Conservation (phyloP, 768 basidiomycete species). For the Coprinopsis marcescibilis region DNA sequence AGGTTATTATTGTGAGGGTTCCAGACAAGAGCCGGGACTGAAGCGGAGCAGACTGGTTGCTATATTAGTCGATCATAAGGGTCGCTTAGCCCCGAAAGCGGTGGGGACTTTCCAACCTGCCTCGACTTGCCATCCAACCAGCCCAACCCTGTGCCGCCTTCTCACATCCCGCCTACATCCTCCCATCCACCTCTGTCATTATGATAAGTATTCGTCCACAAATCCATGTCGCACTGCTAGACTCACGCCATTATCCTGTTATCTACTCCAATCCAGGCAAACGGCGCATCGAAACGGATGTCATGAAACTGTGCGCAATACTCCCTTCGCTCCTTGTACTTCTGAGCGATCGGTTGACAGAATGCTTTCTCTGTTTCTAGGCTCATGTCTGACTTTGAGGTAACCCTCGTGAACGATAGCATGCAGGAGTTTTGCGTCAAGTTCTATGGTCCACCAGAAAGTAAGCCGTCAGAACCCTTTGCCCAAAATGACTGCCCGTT, state of each 20-base stretch:
- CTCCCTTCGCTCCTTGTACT: slow-evolving; percentile 2
- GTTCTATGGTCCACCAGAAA: slow-evolving; percentile 91
- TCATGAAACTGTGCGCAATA: slow-evolving; percentile 87
- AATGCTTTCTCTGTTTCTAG: slow-evolving; percentile 37
- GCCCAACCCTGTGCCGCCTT: background rate
- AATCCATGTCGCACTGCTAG: background rate
- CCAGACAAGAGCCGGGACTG: background rate
- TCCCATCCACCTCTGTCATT: background rate
- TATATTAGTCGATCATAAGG: background rate
- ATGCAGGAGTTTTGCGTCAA: slow-evolving; percentile 99
- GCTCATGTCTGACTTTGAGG: slow-evolving; percentile 98
- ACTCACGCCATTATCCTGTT: slow-evolving; percentile 18
- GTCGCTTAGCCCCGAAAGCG: background rate
- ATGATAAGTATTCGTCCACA: slow-evolving; percentile 13
- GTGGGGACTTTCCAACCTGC: background rate
- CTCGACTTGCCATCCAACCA: background rate
- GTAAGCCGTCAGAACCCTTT: slow-evolving; percentile 47
- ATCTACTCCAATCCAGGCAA: slow-evolving; percentile 75
- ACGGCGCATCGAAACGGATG: slow-evolving; percentile 97
- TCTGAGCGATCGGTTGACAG: slow-evolving; percentile 1
- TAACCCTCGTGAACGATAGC: slow-evolving; percentile 94
- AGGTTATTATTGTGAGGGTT: too few species aligned
- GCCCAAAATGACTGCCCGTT: background rate
- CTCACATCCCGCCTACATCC: background rate
- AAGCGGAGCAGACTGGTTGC: background rate